Conservation (phyloP, 2,329 filamentous ascomycete species). For the Atkinsonella hypoxylon region DNA sequence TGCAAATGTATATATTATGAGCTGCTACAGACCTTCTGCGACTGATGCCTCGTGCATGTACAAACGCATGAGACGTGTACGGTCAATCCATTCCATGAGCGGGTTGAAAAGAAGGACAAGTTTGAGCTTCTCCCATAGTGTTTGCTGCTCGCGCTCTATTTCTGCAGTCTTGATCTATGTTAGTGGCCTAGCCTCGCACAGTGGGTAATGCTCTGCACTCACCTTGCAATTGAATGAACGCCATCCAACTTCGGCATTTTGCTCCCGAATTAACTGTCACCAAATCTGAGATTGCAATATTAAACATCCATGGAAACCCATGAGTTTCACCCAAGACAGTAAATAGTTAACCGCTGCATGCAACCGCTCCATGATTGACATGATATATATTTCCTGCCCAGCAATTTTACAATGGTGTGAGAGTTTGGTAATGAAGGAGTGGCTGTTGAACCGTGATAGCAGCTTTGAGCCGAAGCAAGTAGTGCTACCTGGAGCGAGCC, state of each 20-base stretch:
- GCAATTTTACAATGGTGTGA: not conserved
- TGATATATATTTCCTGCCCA: not conserved
- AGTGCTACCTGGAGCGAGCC: too few species aligned
- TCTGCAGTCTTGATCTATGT: constrained; percentile 16
- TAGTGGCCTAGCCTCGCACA: not conserved
- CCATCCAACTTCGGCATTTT: constrained; percentile 1
- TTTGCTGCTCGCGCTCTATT: constrained; percentile 25
- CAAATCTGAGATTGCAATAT: too few species aligned
- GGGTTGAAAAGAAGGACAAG: constrained; percentile 29
- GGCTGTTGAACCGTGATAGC: too few species aligned
- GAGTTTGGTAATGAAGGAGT: too few species aligned
- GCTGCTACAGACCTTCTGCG: constrained; percentile 14
- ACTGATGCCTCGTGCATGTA: constrained; percentile 24
- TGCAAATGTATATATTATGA: not conserved
- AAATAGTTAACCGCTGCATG: not conserved
- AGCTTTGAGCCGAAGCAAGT: too few species aligned
- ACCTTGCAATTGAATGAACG: constrained; percentile 6
- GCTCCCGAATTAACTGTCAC: not conserved
- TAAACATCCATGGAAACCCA: not conserved
- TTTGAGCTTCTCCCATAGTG: constrained; percentile 27
- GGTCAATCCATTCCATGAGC: constrained; percentile 26
- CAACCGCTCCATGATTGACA: not conserved
- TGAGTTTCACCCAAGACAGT: not conserved
- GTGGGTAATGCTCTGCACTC: too few species aligned
- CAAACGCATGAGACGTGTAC: constrained; percentile 22